A percentile compares a stretch with the other conserved stretches of the same genome.
These are phyloP conservation scores for Geotrichum klebahnii DNA, from an alignment of 1,139 yeast species.

Conservation along the genomic window DNA sequence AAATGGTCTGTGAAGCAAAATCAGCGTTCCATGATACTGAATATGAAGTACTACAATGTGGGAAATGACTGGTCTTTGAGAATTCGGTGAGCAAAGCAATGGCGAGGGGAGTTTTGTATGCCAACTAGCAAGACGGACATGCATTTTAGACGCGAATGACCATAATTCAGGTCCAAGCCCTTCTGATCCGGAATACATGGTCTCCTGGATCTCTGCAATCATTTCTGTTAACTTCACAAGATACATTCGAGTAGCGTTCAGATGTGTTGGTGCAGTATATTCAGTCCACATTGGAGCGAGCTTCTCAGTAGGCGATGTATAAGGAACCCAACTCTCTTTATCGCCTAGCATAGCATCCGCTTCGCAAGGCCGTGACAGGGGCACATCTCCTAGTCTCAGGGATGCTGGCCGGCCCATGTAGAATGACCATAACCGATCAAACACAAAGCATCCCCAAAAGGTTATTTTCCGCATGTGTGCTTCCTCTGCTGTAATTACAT, in stretches of 20 bases:
- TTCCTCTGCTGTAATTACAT: slow-evolving; percentile 28
- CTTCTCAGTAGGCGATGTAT: slow-evolving; percentile 13
- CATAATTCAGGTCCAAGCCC: slow-evolving; percentile 16
- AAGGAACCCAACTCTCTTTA: slow-evolving; percentile 23
- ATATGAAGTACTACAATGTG: slow-evolving; percentile 28
- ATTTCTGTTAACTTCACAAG: slow-evolving; percentile 18
- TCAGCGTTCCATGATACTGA: slow-evolving; percentile 27
- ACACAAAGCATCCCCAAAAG: slow-evolving; percentile 32
- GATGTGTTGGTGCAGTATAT: slow-evolving; percentile 18
- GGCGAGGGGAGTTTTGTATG: slow-evolving; percentile 26
- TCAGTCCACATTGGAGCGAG: slow-evolving; percentile 22
- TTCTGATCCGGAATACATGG: slow-evolving; percentile 20
- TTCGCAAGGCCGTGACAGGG: slow-evolving; percentile 22
- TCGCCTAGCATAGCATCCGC: slow-evolving; percentile 11
- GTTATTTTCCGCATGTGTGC: slow-evolving; percentile 27
- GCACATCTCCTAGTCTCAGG: slow-evolving; percentile 28
- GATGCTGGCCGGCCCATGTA: slow-evolving; percentile 31
- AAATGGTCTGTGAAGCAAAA: slow-evolving; percentile 29
- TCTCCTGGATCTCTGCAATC: slow-evolving; percentile 23
- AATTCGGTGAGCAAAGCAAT: slow-evolving; percentile 23
- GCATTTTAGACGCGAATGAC: slow-evolving; percentile 23
- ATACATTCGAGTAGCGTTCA: slow-evolving; percentile 15
- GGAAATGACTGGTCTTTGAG: slow-evolving; percentile 24
- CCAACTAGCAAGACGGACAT: slow-evolving; percentile 27
- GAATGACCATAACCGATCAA: slow-evolving; percentile 31